Percentiles rank a stretch among this genome's conserved stretches.
These are phyloP conservation scores for Cutaneotrichosporon sp. DNA, from an alignment of 1,284 basidiomycete species.

Conservation along the genomic window DNA sequence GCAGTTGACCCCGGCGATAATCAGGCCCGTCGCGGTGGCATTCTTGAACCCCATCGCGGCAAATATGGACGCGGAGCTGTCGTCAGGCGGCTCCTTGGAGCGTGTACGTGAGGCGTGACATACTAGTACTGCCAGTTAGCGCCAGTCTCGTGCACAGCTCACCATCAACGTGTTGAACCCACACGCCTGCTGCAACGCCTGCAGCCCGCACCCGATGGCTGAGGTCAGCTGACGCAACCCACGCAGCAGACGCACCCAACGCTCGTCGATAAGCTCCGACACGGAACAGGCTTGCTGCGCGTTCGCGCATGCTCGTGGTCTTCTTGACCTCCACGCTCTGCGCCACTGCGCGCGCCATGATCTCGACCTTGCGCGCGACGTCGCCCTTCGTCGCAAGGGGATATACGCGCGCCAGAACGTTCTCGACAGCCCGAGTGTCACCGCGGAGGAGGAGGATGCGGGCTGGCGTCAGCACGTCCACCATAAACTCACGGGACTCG, in stretches of 20 bases:
- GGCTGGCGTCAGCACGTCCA: conserved; percentile 55
- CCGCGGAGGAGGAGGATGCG: conserved; percentile 68
- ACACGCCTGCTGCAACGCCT: conserved; percentile 78
- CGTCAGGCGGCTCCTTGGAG: conserved; percentile 63
- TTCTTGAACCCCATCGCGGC: conserved; percentile 76
- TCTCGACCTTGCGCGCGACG: conserved; percentile 66
- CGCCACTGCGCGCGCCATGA: conserved; percentile 62
- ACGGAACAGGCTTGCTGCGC: conserved; percentile 61
- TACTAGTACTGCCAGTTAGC: conserved; percentile 47
- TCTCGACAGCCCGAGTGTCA: conserved; percentile 58
- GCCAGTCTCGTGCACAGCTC: not conserved
- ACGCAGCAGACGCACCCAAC: conserved; percentile 59
- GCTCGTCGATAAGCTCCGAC: conserved; percentile 68
- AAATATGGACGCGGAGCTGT: conserved; percentile 68
- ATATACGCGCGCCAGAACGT: conserved; percentile 67
- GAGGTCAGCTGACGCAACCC: not conserved
- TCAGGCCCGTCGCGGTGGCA: conserved; percentile 74
- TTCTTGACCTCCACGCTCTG: conserved; percentile 60
- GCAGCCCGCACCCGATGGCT: conserved; percentile 76
- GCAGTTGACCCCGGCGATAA: conserved; percentile 78
- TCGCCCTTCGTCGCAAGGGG: conserved; percentile 65
- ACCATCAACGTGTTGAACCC: conserved; percentile 71
- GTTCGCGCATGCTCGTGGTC: conserved; percentile 64
- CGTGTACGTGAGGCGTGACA: no score
- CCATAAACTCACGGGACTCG: conserved; percentile 62